These are phyloP conservation scores for Sanguinoderma infundibulare DNA, from an alignment of 1,284 basidiomycete species.

Conservation along the genomic window DNA sequence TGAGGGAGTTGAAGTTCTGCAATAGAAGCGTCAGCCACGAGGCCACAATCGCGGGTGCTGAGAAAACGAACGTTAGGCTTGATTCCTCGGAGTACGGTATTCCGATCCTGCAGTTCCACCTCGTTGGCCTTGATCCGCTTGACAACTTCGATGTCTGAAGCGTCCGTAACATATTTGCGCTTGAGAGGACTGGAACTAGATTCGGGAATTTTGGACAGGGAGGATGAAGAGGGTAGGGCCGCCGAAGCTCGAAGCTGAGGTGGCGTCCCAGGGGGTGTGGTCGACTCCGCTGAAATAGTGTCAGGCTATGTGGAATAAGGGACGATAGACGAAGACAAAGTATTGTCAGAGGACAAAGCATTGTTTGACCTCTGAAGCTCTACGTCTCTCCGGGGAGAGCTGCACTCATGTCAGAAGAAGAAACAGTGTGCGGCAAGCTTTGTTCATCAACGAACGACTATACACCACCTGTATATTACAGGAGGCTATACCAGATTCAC, in stretches of 20 bases:
- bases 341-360: no score
- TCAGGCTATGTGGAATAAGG: not conserved
- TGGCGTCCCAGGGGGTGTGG: conserved; percentile 71
- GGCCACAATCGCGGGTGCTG: not conserved
- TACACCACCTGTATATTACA: no score
- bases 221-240: conserved; percentile 43
- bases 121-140: conserved; percentile 80
- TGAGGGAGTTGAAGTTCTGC: conserved; percentile 76
- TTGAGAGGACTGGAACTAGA: conserved; percentile 61
- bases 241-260: conserved; percentile 36
- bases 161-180: conserved; percentile 79
- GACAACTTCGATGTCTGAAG: conserved; percentile 80
- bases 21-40: not conserved
- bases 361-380: no score
- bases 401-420: no score
- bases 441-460: no score
- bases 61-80: conserved; percentile 73
- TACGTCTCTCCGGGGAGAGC: no score
- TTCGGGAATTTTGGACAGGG: conserved; percentile 36
- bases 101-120: conserved; percentile 76
- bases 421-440: no score
- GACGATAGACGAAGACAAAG: no score
- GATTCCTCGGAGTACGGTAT: conserved; percentile 74
- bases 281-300: conserved; percentile 43
- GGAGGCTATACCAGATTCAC: no score